Conservation (phyloP, 768 basidiomycete genomes). For the Mycena vitilis region DNA sequence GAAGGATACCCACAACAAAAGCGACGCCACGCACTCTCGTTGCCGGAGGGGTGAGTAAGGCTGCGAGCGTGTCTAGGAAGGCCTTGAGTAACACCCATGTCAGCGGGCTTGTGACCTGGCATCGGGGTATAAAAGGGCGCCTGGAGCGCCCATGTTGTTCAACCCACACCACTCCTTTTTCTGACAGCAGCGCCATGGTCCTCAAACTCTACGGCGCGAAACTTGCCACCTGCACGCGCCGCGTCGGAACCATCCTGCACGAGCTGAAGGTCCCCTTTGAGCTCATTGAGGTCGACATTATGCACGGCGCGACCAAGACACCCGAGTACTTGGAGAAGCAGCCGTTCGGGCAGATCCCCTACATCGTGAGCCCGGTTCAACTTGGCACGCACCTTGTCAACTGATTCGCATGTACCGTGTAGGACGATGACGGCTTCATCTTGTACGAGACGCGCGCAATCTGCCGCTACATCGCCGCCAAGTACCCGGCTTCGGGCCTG, state of each 20-base stretch:
- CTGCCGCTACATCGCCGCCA: conserved; percentile 56
- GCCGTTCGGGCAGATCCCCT: conserved; percentile 58
- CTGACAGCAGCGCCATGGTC: too few relatives aligned
- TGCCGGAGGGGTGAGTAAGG: too few relatives aligned
- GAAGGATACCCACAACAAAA: too few relatives aligned
- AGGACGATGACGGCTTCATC: conserved; percentile 64
- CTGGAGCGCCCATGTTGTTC: too few relatives aligned
- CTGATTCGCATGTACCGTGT: not conserved
- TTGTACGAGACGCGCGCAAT: too few relatives aligned
- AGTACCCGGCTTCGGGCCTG: conserved; percentile 54
- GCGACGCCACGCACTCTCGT: too few relatives aligned
- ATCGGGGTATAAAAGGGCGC: too few relatives aligned
- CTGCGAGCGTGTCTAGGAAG: too few relatives aligned
- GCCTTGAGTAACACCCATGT: too few relatives aligned
- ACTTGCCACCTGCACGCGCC: conserved; percentile 23
- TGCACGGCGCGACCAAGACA: conserved; percentile 51
- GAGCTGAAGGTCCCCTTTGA: conserved; percentile 34
- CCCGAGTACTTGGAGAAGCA: conserved; percentile 49
- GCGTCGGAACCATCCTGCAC: conserved; percentile 26
- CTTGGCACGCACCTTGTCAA: too few relatives aligned
- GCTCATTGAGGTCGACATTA: conserved; percentile 35
- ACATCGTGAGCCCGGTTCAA: not conserved
- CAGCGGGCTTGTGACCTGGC: too few relatives aligned
- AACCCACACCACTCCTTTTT: too few relatives aligned
- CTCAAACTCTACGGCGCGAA: conserved; percentile 29